Conservation (phyloP, 352 stramenopile species). For the Pythium grandisporangium region DNA sequence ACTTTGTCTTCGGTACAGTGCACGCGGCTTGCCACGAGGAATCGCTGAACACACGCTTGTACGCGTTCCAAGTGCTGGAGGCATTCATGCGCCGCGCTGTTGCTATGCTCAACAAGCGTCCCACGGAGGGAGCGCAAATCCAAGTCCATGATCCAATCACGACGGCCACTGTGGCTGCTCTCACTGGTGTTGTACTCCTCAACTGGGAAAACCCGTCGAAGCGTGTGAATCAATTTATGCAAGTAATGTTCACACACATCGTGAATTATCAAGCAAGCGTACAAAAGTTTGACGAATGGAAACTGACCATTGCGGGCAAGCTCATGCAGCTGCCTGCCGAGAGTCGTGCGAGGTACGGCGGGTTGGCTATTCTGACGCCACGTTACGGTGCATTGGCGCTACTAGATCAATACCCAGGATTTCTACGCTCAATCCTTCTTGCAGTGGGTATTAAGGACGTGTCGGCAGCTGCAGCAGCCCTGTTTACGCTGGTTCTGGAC, state of each 20-base stretch:
- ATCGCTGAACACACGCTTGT: slow-evolving; percentile 58
- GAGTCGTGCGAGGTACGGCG: slow-evolving; percentile 65
- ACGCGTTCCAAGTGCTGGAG: slow-evolving; percentile 77
- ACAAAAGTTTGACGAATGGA: slow-evolving; percentile 34
- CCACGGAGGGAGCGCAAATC: background rate
- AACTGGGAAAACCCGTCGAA: slow-evolving; percentile 84
- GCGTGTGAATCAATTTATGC: slow-evolving; percentile 84
- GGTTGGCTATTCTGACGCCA: slow-evolving; percentile 40
- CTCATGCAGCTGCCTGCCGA: slow-evolving; percentile 48
- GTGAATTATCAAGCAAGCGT: slow-evolving; percentile 48
- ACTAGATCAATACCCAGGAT: slow-evolving; percentile 25
- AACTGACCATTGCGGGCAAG: slow-evolving; percentile 23
- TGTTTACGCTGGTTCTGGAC: slow-evolving; percentile 71
- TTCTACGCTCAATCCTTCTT: slow-evolving; percentile 48
- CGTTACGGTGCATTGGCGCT: slow-evolving; percentile 32
- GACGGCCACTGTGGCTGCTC: slow-evolving; percentile 21
- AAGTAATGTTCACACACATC: slow-evolving; percentile 66
- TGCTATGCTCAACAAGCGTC: slow-evolving; percentile 20
- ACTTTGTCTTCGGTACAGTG: slow-evolving; percentile 44
- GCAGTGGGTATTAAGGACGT: slow-evolving; percentile 70
- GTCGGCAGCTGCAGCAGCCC: slow-evolving; percentile 44
- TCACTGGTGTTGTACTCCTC: slow-evolving; percentile 53
- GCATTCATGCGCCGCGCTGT: slow-evolving; percentile 60
- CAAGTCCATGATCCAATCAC: background rate
- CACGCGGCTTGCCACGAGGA: slow-evolving; percentile 47